Conservation (phyloP, 768 basidiomycete species). For the Suillus discolor region DNA sequence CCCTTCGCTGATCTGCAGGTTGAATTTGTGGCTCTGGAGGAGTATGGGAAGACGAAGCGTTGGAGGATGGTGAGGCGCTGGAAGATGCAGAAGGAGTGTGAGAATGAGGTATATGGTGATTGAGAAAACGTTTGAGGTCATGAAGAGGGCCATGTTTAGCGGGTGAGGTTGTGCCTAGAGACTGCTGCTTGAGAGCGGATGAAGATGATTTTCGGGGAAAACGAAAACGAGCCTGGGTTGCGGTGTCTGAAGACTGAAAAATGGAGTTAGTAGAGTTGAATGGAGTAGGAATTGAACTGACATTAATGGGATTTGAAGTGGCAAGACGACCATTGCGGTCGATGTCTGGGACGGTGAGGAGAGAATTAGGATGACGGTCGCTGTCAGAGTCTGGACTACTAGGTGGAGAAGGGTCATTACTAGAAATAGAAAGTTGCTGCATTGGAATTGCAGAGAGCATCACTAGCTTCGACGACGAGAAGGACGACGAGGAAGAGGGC, state of each 20-base stretch:
- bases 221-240: constrained; percentile 26
- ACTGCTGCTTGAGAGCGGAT: constrained; percentile 12
- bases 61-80: constrained; percentile 28
- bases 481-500: constrained; percentile 14
- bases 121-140: constrained; percentile 94
- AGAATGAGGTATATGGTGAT: constrained; percentile 81
- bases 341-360: constrained; percentile 9
- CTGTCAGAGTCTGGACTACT: not conserved
- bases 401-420: not conserved
- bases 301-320: not conserved
- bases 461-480: not conserved
- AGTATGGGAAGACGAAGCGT: constrained; percentile 31
- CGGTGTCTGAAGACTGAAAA: constrained; percentile 5
- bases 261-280: constrained; percentile 15
- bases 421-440: constrained; percentile 27
- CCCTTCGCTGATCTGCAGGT: constrained; percentile 38
- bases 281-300: not conserved
- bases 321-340: constrained; percentile 15
- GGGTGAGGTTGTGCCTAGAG: constrained; percentile 16
- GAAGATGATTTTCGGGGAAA: constrained; percentile 32
- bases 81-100: constrained; percentile 24
- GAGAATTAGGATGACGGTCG: not conserved
- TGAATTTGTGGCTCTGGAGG: constrained; percentile 35
- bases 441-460: constrained; percentile 45
- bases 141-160: constrained; percentile 71